phyloP scores from a whole-genome alignment of 352 stramenopile genomes.

The Globisporangium paddicum region DNA sequence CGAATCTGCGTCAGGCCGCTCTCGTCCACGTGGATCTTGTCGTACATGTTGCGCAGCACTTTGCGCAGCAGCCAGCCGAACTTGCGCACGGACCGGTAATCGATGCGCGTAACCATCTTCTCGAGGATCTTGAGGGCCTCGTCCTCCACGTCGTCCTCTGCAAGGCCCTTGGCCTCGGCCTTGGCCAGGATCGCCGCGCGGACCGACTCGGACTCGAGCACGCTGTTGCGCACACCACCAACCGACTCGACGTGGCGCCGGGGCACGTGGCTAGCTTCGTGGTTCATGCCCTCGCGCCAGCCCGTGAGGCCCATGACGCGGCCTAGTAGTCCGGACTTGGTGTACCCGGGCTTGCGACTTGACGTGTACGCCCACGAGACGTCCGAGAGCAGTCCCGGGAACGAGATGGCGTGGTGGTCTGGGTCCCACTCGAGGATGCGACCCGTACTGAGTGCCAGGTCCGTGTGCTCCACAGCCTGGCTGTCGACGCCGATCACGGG shows the following conservation, averaged over 20 bases:
- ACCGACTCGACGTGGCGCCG: conserved; percentile 59
- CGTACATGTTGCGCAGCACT: conserved; percentile 80
- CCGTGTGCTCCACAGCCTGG: conserved; percentile 71
- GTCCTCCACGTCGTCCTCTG: conserved; percentile 42
- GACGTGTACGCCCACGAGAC: conserved; percentile 88
- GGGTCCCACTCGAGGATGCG: conserved; percentile 86
- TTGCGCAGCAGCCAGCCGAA: conserved; percentile 81
- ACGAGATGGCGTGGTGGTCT: conserved; percentile 86
- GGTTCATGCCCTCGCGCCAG: conserved; percentile 81
- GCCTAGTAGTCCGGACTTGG: conserved; percentile 71
- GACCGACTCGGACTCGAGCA: conserved; percentile 62
- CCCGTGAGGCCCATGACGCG: conserved; percentile 85
- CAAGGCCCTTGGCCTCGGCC: conserved; percentile 22
- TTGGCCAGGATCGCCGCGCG: conserved; percentile 46
- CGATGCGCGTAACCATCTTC: conserved; percentile 71
- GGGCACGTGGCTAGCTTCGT: conserved; percentile 84
- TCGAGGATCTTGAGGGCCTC: conserved; percentile 61
- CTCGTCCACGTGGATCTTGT: conserved; percentile 85
- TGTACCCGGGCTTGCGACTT: conserved; percentile 85
- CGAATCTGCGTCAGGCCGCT: conserved; percentile 63
- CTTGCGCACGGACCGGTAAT: conserved; percentile 74
- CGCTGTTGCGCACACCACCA: conserved; percentile 57
- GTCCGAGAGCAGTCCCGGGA: conserved; percentile 78
- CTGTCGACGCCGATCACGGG: conserved; percentile 83
- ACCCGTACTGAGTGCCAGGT: conserved; percentile 72